Conservation (phyloP, 2,329 filamentous ascomycete species). For the Pestalotiopsis sp. region DNA sequence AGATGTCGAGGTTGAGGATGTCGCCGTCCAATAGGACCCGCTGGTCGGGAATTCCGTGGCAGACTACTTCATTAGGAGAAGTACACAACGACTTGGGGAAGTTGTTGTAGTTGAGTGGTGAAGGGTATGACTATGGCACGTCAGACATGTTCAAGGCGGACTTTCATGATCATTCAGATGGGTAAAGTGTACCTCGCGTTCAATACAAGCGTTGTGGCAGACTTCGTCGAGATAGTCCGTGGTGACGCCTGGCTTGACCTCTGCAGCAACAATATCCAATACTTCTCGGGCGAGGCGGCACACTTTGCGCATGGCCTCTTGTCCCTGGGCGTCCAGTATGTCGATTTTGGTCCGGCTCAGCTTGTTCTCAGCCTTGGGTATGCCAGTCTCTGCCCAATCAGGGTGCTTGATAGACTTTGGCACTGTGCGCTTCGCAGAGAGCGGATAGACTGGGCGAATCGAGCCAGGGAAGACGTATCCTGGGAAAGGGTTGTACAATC, state of each 20-base stretch:
- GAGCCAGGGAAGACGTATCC: constrained; percentile 65
- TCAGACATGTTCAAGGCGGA: constrained; percentile 4
- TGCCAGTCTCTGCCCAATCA: constrained; percentile 70
- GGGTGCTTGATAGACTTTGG: constrained; percentile 65
- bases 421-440: constrained; percentile 59
- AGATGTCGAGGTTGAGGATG: constrained; percentile 94
- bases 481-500: constrained; percentile 73
- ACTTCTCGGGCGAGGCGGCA: constrained; percentile 88
- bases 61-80: constrained; percentile 93
- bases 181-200: constrained; percentile 73
- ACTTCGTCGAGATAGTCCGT: constrained; percentile 95
- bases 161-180: neutral
- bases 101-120: constrained; percentile 87
- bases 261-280: constrained; percentile 85
- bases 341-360: constrained; percentile 67
- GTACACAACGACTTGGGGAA: constrained; percentile 98
- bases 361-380: constrained; percentile 38
- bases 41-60: constrained; percentile 94
- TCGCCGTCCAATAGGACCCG: constrained; percentile 84
- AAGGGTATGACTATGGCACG: constrained; percentile 77
- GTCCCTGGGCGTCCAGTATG: constrained; percentile 76
- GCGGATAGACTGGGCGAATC: constrained; percentile 67
- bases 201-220: constrained; percentile 92
- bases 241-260: constrained; percentile 85
- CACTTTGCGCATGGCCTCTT: constrained; percentile 90